Evolutionary conservation across 139 green algal species (phyloP).

Genomic region (Nannochloris sp.): DNA sequence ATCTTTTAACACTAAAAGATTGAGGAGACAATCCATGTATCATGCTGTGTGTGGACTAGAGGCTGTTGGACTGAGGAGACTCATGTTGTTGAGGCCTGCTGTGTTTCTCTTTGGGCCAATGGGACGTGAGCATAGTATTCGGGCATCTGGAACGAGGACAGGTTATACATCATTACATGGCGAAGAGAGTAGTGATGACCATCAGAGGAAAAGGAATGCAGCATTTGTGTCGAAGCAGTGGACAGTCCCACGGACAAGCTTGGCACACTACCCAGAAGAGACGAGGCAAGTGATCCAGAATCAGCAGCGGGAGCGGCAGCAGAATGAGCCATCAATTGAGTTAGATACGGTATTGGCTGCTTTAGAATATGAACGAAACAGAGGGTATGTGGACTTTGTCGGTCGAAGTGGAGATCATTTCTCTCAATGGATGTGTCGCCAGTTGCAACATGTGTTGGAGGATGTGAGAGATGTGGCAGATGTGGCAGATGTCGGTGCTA

Average conservation of each 20-base stretch:
- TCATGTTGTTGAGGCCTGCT: no score
- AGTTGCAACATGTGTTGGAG: neutral
- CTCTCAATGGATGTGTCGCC: neutral
- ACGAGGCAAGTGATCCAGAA: neutral
- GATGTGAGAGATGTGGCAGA: neutral
- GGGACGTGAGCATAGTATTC: no score
- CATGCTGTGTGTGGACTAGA: no score
- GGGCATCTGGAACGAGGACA: no score
- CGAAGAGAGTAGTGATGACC: no score
- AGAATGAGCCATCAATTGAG: neutral
- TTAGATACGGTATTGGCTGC: neutral
- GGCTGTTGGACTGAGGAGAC: no score
- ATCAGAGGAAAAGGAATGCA: neutral
- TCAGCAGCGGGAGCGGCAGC: neutral
- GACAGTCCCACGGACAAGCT: neutral
- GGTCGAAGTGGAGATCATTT: slow-evolving; percentile 7
- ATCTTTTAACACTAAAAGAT: no score
- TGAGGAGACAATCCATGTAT: no score
- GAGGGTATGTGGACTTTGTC: neutral
- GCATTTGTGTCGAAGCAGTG: neutral
- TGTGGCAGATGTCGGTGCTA: neutral
- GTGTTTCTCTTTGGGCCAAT: no score
- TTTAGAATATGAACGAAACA: neutral
- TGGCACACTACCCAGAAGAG: neutral
- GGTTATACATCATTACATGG: no score